These are phyloP conservation scores for Blepharisma japonicum DNA, from an alignment of 73 alveolate genomes.

Conservation along the genomic window DNA sequence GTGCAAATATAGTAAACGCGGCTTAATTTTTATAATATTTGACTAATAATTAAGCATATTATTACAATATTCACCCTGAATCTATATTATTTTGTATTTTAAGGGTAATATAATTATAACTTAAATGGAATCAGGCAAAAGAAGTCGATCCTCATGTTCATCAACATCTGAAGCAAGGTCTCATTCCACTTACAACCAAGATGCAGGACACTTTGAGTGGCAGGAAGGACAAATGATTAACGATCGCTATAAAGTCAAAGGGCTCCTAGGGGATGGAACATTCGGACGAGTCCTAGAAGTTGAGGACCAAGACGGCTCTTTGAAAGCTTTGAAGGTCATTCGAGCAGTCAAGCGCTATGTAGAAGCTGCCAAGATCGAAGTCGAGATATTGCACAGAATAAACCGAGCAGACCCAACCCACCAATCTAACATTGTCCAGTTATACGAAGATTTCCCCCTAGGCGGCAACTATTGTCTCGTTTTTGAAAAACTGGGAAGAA, in stretches of 20 bases:
- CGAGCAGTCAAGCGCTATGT: constrained; percentile 85
- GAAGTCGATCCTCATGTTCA: too few relatives aligned
- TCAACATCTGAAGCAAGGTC: too few relatives aligned
- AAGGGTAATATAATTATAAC: too few relatives aligned
- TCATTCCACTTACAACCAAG: neutral
- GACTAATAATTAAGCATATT: too few relatives aligned
- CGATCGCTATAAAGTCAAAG: constrained; percentile 43
- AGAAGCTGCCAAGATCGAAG: constrained; percentile 88
- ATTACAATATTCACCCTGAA: too few relatives aligned
- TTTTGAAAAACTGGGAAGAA: constrained; percentile 88
- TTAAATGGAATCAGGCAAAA: too few relatives aligned
- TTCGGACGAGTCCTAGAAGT: constrained; percentile 91
- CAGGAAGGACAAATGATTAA: constrained; percentile 22
- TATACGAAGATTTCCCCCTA: constrained; percentile 36
- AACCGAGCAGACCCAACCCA: constrained; percentile 40
- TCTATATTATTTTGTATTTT: too few relatives aligned
- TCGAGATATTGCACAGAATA: constrained; percentile 69
- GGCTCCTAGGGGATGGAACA: constrained; percentile 93
- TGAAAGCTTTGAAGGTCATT: constrained; percentile 79
- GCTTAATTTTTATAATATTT: too few relatives aligned
- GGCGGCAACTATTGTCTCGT: constrained; percentile 76
- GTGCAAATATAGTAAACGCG: too few relatives aligned
- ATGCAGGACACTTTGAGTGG: constrained; percentile 38
- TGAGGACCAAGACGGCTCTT: constrained; percentile 32
- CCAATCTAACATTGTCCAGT: constrained; percentile 40